Conservation (phyloP, 2,329 filamentous ascomycete genomes). For the Aulographum hederae region DNA sequence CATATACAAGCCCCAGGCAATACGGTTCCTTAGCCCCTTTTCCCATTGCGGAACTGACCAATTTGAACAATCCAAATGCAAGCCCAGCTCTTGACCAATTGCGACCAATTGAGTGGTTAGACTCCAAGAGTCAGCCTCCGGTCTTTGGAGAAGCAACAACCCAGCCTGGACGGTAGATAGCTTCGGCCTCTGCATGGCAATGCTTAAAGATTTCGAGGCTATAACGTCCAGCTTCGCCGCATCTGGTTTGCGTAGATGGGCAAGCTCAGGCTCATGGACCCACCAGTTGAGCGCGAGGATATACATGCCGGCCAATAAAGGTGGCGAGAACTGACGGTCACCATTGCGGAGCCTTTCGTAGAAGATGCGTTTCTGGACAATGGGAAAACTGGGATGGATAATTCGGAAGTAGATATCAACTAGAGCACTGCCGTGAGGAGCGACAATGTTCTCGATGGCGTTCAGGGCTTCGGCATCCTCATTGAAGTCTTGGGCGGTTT, state of each 20-base stretch:
- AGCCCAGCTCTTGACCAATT: conserved; percentile 67
- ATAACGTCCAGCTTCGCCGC: conserved; percentile 55
- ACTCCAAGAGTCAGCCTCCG: conserved; percentile 65
- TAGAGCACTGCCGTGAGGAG: conserved; percentile 57
- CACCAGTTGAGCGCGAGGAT: conserved; percentile 80
- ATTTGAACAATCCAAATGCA: conserved; percentile 70
- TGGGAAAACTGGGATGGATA: conserved; percentile 66
- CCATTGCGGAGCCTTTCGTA: conserved; percentile 59
- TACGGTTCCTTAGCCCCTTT: conserved; percentile 61
- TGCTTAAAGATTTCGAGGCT: conserved; percentile 51
- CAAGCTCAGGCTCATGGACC: conserved; percentile 52
- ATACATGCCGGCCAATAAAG: conserved; percentile 64
- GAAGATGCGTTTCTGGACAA: conserved; percentile 66
- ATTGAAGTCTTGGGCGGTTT: conserved; percentile 51
- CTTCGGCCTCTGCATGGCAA: conserved; percentile 68
- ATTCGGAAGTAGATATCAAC: conserved; percentile 68
- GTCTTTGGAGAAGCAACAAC: conserved; percentile 53
- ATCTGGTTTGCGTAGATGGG: conserved; percentile 48
- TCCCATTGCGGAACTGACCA: conserved; percentile 89
- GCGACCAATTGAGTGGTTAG: conserved; percentile 77
- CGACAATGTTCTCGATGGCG: conserved; percentile 57
- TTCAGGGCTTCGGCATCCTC: conserved; percentile 50
- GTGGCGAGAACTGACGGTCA: conserved; percentile 52
- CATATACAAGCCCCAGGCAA: conserved; percentile 86
- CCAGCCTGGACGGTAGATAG: conserved; percentile 65